These are phyloP conservation scores for Vicia sativa DNA, from an alignment of 306 rosid species.

Conservation along the genomic window DNA sequence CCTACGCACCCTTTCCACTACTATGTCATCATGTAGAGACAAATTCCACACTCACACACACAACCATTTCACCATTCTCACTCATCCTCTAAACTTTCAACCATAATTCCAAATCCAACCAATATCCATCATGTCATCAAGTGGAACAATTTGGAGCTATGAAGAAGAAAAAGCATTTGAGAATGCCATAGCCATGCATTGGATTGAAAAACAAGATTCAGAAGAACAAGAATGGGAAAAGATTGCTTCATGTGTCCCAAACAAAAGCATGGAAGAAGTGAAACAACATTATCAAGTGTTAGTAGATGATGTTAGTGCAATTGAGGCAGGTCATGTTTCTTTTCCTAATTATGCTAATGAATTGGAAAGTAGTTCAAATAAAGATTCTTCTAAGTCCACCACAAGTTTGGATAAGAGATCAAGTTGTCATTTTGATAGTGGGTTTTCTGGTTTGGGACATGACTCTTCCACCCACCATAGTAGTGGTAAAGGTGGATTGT, in stretches of 20 bases:
- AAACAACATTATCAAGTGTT: conserved; percentile 73
- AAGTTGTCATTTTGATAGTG: conserved; percentile 63
- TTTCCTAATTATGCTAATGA: conserved; percentile 63
- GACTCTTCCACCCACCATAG: conserved; percentile 63
- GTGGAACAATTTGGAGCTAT: conserved; percentile 68
- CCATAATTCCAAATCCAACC: conserved; percentile 43
- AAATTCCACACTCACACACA: conserved; percentile 41
- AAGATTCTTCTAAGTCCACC: conserved; percentile 57
- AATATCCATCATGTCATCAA: conserved; percentile 68
- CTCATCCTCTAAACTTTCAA: conserved; percentile 39
- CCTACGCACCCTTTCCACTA: conserved; percentile 63
- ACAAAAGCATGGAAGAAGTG: conserved; percentile 70
- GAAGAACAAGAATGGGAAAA: conserved; percentile 82
- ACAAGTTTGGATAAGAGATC: conserved; percentile 70
- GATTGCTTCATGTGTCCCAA: conserved; percentile 72
- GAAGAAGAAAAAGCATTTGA: conserved; percentile 95
- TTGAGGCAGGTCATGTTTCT: conserved; percentile 73
- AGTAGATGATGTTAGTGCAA: conserved; percentile 76
- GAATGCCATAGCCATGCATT: conserved; percentile 83
- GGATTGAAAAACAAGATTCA: conserved; percentile 56
- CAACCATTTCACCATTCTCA: conserved; percentile 41
- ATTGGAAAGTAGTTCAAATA: conserved; percentile 53
- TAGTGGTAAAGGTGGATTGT: conserved; percentile 65
- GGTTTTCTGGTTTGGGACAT: conserved; percentile 64
- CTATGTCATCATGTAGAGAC: conserved; percentile 44